Percentiles rank a stretch among this genome's conserved stretches.
These are phyloP conservation scores for Apiotrichum brassicae DNA, from an alignment of 1,284 basidiomycete genomes.

Conservation along the genomic window DNA sequence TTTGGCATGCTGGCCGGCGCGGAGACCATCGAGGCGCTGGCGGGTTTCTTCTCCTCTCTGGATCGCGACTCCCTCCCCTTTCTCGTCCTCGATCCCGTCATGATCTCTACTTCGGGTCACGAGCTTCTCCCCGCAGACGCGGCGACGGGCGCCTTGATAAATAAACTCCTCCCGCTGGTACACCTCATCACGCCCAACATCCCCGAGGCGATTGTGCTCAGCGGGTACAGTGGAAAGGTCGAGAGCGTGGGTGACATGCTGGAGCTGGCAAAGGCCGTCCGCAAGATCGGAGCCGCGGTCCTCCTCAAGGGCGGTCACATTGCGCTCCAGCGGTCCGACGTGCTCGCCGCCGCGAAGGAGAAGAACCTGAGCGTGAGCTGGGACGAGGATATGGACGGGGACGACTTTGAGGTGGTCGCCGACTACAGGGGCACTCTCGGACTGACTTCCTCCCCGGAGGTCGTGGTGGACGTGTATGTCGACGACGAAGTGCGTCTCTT, in stretches of 20 bases:
- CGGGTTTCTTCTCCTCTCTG: constrained; percentile 26
- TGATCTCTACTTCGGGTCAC: constrained; percentile 87
- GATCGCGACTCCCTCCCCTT: constrained; percentile 44
- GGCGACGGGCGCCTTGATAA: constrained; percentile 40
- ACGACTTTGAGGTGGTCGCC: constrained; percentile 24
- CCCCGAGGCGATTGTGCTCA: constrained; percentile 63
- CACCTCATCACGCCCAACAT: constrained; percentile 82
- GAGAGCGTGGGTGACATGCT: constrained; percentile 59
- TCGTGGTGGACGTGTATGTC: constrained; percentile 74
- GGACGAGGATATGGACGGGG: constrained; percentile 15
- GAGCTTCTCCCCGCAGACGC: constrained; percentile 66
- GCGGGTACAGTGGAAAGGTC: constrained; percentile 42
- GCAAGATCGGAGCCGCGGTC: constrained; percentile 56
- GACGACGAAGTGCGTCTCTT: constrained; percentile 54
- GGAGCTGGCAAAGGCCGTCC: constrained; percentile 55
- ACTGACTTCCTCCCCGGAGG: constrained; percentile 12
- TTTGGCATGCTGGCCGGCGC: constrained; percentile 73
- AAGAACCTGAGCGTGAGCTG: neutral
- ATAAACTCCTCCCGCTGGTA: constrained; percentile 64
- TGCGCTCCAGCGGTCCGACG: constrained; percentile 49
- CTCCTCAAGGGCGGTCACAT: constrained; percentile 88
- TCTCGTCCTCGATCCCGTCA: constrained; percentile 82
- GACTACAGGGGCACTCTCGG: constrained; percentile 14
- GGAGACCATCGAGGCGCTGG: constrained; percentile 45
- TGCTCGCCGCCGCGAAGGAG: constrained; percentile 32